Base-by-base conservation (phyloP, 345 rosid genomes). In the Lagerstroemia speciosa region DNA sequence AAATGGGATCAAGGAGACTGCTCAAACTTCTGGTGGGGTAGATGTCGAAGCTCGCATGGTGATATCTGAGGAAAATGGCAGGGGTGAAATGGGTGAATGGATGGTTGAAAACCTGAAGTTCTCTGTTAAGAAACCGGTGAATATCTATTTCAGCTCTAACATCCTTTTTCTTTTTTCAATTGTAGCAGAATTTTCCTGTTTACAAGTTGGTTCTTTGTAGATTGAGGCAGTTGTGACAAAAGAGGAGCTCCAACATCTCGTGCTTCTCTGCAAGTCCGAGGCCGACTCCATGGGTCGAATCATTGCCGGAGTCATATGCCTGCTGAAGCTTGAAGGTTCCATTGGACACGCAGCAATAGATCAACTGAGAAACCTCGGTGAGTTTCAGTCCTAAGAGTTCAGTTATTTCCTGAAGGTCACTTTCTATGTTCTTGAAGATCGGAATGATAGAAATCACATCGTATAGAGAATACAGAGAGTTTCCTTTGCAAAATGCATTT, bases 351-450 rank as follows among this genome's bases (percentile, higher is more conserved):
- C 86, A 22, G 78, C 96, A 75, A 80, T 94, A 14, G 74, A 91
- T 78, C 94, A 94, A 77, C 93, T 94, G 43, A 86, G 88, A 93
- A 94, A 88, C 80, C 92, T 94, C 32, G 99, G 99, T 94, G 85
- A 52, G 66, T 50, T 31, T 32, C 30, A 27, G 12, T 67, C 27
- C 19, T 62, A 3, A 27, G 12, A n/a, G 22, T 31, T 62, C 19
- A 41, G 14, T 19, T 5, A 7, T 67, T 67, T 50, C 40, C 37
- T 16, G 29, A 31, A 46, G 37, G 20, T 29, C 34, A 45, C 24
- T 22, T 10, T n/a, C 9, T 26, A n/a, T 19, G 55, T 24, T 20
- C 5, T 26, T 37, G 52, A 34, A 63, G 37, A 8, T 32, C 17
- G 37, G 27, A 63, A 53, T 53, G 60, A 0, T n/a, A 22, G 60